Evolutionary conservation across 73 alveolate genomes (phyloP), one percentile per base, ranked within the genome.

Genomic region (Halteria grandinella): DNA sequence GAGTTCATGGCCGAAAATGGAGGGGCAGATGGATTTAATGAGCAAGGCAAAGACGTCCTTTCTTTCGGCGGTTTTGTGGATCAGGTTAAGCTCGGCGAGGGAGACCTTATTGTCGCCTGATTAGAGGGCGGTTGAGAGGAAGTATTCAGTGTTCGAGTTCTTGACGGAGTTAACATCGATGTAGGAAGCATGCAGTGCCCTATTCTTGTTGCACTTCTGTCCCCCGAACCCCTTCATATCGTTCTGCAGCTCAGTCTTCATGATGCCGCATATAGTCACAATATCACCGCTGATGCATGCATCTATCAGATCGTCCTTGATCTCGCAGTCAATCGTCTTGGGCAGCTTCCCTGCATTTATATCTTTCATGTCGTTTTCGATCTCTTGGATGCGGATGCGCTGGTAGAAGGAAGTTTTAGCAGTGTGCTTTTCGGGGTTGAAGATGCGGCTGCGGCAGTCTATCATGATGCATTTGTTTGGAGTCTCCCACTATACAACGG

Each of bases 1-100:
- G 0, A 89, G 70, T 37, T 93, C 98, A 55, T 89, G 95, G 17
- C 98, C 98, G 60, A 80, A 93, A 17, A 93, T 93, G 3, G 88
- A 54, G 2, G 96, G 95, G 75, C 98, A 93, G 18, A 86, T 73
- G 8, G 85, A 57, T 55, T 90, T 90, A 0, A 90, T 85, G 21
- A 90, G 80, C 33, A 80, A 44, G 0, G 89, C 83, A 58, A 90
- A 86, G 24, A 90, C 5, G 57, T 79, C 89, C 4, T 36, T 54
- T 7, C 87, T 50, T 29, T 86, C 85, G 10, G 93, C 31, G 10
- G 80, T 55, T 41, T 62, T 85, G 23, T 86, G 60, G 41, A 86
- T 55, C 59, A 34, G 70, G 28, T 34, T 28, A 11, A 89, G 57
- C 39, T 89, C 96, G 0, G 60, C 83, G 24, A 73, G 69, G 77